Base-by-base conservation (phyloP, 2,329 filamentous ascomycete genomes). In the Sclerotinia subarctica region DNA sequence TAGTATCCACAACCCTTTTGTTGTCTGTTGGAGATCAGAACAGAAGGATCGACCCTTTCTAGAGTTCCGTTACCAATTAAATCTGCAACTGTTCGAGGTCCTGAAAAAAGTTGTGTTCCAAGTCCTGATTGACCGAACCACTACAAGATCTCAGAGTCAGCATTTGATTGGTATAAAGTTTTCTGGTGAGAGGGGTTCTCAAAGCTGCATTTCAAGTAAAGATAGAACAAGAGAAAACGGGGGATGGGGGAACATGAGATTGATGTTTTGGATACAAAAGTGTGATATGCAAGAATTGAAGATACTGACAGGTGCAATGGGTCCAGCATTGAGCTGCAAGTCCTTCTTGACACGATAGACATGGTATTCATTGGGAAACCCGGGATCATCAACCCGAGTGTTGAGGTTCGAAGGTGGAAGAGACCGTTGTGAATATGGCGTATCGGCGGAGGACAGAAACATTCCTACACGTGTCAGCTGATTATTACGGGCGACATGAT, bases 91-190 rank as follows among this genome's bases (percentile, higher is more conserved):
- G 42, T 17, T 15, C 21, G 44, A 19, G 29, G 32, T 1, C 65
- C 56, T 1, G 47, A 44, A 17, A n/a, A 63, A 21, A 67, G 51
- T n/a, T 67, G 53, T 13, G 56, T 62, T 42, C 56, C 56, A 44
- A 67, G 64, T 62, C 64, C 64, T 2, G 64, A 56, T 15, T 67
- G 64, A 3, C 64, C 64, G 6, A 67, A 67, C 64, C 64, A 67
- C 54, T 62, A 35, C 19, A 26, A 8, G 1, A 7, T 26, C 0
- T 6, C 5, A 38, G 21, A 51, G 29, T 62, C 32, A 62, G 46
- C 47, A 51, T 38, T 19, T 13, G 17, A 4, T 42, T 0, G 3
- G 21, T n/a, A 10, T 13, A 1, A 21, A 11, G 1, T n/a, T 7
- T 35, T n/a, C 10, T 7, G 1, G 4, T 15, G 11, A 56, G 5